Evolutionary conservation across 1,139 yeast species (phyloP), one percentile per base, ranked within the genome.

Genomic region (Kodamaea derodonti): DNA sequence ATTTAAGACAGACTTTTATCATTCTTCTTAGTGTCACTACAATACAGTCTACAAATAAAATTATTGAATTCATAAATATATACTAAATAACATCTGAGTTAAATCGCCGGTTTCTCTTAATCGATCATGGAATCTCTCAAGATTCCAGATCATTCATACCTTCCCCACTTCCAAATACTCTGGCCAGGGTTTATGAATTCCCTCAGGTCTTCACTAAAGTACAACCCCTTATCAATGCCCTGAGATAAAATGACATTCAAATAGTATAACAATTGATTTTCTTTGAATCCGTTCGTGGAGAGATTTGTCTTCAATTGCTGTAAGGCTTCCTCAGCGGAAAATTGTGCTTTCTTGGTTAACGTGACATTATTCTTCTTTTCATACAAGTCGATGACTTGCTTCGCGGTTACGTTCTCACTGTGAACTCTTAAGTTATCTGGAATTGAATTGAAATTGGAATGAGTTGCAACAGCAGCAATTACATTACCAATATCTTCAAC

Each of bases 131-230:
- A n/a, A n/a, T n/a, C n/a, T n/a, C n/a, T n/a, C n/a, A n/a, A n/a
- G n/a, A n/a, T n/a, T n/a, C n/a, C n/a, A n/a, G n/a, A n/a, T n/a
- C n/a, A n/a, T n/a, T n/a, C n/a, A n/a, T n/a, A 62, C 34, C 53
- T 60, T 14, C 52, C 60, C 82, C 83, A 78, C 46, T 67, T 69
- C 73, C 79, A 78, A 31, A 69, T 46, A 2, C 60, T 52, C 52
- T 73, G 72, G 14, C 64, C 65, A 2, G 84, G 84, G 51, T 78
- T 78, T 36, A 78, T 62, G 26, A 72, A 47, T 45, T 78, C 83
- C 36, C 68, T 66, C 31, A 75, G 72, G 42, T 59, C 58, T 9
- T 46, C 37, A 2, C 43, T 40, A 22, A 54, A 48, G 40, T 58
- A 64, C 7, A 24, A 14, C 38, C 76, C 78, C 18, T 62, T 52